phyloP scores from a whole-genome alignment of 2,329 filamentous ascomycete genomes.

The Alternaria sp. region DNA sequence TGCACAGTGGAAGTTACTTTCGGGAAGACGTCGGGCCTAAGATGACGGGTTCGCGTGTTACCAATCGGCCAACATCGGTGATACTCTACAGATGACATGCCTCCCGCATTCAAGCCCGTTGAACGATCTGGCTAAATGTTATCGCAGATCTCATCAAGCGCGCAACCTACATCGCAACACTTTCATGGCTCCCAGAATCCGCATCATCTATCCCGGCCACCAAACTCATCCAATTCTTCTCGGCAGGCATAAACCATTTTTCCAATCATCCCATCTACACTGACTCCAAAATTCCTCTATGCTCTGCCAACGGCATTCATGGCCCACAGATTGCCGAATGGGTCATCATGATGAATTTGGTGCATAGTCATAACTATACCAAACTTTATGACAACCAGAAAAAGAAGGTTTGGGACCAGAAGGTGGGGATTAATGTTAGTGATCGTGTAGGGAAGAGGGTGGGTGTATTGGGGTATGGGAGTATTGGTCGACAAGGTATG shows the following conservation, averaged over 20 bases:
- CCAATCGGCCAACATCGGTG: background rate
- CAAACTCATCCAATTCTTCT: slow-evolving; percentile 64
- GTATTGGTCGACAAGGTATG: slow-evolving; percentile 67
- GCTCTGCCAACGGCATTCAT: slow-evolving; percentile 65
- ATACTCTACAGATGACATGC: background rate
- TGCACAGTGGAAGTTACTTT: background rate
- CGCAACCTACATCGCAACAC: slow-evolving; percentile 59
- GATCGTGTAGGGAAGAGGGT: slow-evolving; percentile 67
- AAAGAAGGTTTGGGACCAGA: slow-evolving; percentile 61
- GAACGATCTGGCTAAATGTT: background rate
- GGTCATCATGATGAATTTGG: slow-evolving; percentile 69
- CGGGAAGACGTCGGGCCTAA: background rate
- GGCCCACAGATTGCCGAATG: slow-evolving; percentile 73
- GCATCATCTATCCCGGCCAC: slow-evolving; percentile 51
- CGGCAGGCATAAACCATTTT: slow-evolving; percentile 66
- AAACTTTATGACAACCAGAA: slow-evolving; percentile 66
- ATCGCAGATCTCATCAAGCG: slow-evolving; percentile 52
- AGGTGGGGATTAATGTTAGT: slow-evolving; percentile 50
- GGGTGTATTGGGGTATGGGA: slow-evolving; percentile 69
- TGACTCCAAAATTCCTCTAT: slow-evolving; percentile 62
- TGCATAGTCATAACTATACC: slow-evolving; percentile 65
- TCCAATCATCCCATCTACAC: slow-evolving; percentile 63
- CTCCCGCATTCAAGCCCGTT: background rate
- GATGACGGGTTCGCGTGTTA: background rate
- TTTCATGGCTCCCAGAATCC: slow-evolving; percentile 56